A percentile compares a stretch with the other conserved stretches of the same genome.
Conservation (phyloP, 2,329 filamentous ascomycete genomes). For the Knufia fluminis region DNA sequence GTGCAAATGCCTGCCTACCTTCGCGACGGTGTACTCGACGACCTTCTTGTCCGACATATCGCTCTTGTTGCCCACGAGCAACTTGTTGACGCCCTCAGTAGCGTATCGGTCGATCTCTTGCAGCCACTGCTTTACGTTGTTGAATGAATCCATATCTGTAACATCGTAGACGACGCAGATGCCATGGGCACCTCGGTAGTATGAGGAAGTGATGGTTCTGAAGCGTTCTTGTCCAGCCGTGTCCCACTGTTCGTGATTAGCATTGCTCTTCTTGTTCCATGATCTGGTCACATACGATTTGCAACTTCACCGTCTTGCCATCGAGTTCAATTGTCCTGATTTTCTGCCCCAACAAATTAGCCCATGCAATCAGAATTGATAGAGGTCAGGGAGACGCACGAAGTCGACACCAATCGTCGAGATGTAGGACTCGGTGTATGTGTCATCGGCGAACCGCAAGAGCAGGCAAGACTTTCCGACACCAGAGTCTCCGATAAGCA, state of each 20-base stretch:
- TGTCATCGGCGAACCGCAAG: constrained; percentile 95
- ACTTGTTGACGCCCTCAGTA: constrained; percentile 98
- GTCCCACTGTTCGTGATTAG: constrained; percentile 64
- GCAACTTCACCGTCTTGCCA: constrained; percentile 98
- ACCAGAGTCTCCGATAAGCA: constrained; percentile 99
- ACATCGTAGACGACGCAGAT: constrained; percentile 99
- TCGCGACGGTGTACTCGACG: constrained; percentile 97
- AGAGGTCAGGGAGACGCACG: constrained; percentile 49
- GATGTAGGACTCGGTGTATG: constrained; percentile 99
- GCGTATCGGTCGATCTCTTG: constrained; percentile 99
- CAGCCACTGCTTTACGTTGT: constrained; percentile 99
- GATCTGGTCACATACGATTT: constrained; percentile 64
- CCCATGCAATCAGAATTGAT: neutral
- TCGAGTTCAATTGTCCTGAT: constrained; percentile 99
- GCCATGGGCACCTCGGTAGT: constrained; percentile 97
- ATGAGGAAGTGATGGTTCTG: constrained; percentile 98
- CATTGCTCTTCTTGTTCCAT: constrained; percentile 5
- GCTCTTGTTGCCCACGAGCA: constrained; percentile 99
- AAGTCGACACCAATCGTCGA: constrained; percentile 99
- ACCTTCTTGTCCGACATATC: constrained; percentile 99
- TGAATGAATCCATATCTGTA: constrained; percentile 99
- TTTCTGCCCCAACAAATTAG: constrained; percentile 56
- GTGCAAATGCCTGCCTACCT: constrained; percentile 60
- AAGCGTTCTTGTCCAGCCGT: constrained; percentile 98
- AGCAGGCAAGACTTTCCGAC: constrained; percentile 99